Evolutionary conservation across 2,329 filamentous ascomycete genomes (phyloP), one percentile per base, ranked within the genome.

Genomic region (Parastagonospora avenae): DNA sequence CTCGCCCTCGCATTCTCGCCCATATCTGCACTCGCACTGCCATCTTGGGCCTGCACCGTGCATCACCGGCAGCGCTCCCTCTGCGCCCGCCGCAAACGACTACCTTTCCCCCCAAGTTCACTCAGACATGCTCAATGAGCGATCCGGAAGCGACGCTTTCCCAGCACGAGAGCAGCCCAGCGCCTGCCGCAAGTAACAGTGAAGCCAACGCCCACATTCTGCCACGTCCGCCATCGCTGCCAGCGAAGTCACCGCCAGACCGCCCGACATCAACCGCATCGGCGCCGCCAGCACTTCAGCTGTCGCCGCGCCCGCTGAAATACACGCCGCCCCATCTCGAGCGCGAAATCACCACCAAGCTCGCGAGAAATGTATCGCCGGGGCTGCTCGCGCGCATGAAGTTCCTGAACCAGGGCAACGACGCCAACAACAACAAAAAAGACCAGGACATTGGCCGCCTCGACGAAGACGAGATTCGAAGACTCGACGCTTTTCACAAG

Each of bases 381-480:
- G 76, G 74, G 54, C 70, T 79, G 45, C 66, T 77, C 58, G 72
- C 72, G 45, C 76, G 76, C 62, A 75, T 78, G 65, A 72, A 73
- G 48, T 73, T 74, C 48, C 69, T 79, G 49, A 73, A 76, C 66
- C 64, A 72, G 50, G 66, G 66, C 50, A 64, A 63, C 59, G 70
- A 71, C 50, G 64, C 57, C 54, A 61, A 58, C 60, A 46, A 48
- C 49, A 72, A 62, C 74, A 55, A 67, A 74, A 52, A 45, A 29
- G 51, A 49, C 24, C 39, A 48, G 19, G 36, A 70, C 68, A 80
- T 90, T 64, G 88, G 88, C 59, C 85, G 88, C 53, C 84, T 91
- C 47, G 81, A 88, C 63, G 85, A 90, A 72, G 80, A 86, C 59
- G 87, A 90, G 64, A 80, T 91, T 50, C 82, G 85, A 60, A 80